A percentile compares a stretch with the other conserved stretches of the same genome.
Evolutionary conservation across 768 basidiomycete genomes (phyloP).

Genomic region (Pleurotus ostreatus): DNA sequence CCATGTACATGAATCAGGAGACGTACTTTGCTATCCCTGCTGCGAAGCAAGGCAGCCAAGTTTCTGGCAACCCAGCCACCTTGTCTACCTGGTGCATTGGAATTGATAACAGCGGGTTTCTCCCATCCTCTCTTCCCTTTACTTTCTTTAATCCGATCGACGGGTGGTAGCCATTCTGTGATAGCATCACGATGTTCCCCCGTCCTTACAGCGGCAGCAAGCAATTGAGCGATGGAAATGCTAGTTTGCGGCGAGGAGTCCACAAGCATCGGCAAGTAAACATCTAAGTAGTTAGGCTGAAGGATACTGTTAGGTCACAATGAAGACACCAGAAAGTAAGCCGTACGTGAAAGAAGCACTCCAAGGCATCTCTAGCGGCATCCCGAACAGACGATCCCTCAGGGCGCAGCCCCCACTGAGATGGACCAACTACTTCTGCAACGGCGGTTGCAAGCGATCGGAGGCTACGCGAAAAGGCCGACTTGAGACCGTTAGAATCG

Average conservation of each 20-base stretch:
- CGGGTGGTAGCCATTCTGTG: conserved; percentile 58
- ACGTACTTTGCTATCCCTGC: conserved; percentile 52
- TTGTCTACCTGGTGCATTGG: conserved; percentile 34
- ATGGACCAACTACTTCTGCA: conserved; percentile 67
- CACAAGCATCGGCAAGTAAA: conserved; percentile 60
- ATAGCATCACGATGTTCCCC: conserved; percentile 46
- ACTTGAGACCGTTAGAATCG: conserved; percentile 36
- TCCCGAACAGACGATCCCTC: conserved; percentile 36
- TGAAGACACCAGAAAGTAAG: not conserved
- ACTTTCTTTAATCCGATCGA: conserved; percentile 50
- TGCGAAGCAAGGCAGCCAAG: conserved; percentile 43
- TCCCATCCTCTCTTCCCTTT: conserved; percentile 74
- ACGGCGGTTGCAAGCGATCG: conserved; percentile 54
- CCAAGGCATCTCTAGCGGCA: conserved; percentile 55
- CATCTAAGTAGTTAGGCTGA: conserved; percentile 59
- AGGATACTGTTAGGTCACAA: conserved; percentile 5
- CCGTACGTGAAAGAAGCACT: conserved; percentile 57
- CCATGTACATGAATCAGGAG: not conserved
- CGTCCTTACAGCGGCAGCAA: conserved; percentile 48
- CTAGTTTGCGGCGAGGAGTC: conserved; percentile 36
- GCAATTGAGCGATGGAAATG: conserved; percentile 54
- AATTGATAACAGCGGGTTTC: conserved; percentile 40
- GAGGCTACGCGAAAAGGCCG: conserved; percentile 62
- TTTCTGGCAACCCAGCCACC: conserved; percentile 60
- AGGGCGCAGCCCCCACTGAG: conserved; percentile 58